A percentile compares a stretch with the other conserved stretches of the same genome.
Evolutionary conservation across 768 basidiomycete species (phyloP).

Genomic region (Multifurca ochricompacta): DNA sequence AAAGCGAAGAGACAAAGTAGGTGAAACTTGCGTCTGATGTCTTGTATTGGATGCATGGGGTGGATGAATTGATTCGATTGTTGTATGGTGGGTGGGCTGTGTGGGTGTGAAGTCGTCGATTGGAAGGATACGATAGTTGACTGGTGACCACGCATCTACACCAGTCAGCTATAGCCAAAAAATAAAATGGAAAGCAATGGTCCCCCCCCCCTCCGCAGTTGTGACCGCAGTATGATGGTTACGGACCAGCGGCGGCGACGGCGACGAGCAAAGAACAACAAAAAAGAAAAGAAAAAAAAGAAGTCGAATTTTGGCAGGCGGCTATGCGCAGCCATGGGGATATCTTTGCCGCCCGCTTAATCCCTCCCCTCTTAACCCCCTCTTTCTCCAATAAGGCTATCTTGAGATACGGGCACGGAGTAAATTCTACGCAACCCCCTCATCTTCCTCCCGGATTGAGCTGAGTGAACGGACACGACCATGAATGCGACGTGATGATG

Average conservation of each 20-base stretch:
- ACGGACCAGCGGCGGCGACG: background rate
- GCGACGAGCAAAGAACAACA: background rate
- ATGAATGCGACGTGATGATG: conserved; percentile 17
- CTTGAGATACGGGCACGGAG: background rate
- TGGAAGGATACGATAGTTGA: conserved; percentile 4
- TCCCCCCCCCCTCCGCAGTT: background rate
- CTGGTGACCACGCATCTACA: conserved; percentile 13
- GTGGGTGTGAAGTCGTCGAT: conserved; percentile 1
- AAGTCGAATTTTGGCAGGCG: conserved; percentile 9
- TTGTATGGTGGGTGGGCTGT: background rate
- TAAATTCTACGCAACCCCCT: conserved; percentile 3
- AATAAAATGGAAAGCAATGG: background rate
- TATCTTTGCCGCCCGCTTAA: conserved; percentile 13
- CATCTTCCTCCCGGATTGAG: conserved; percentile 22
- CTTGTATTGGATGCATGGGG: background rate
- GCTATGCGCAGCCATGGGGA: conserved; percentile 10
- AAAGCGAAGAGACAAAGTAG: background rate
- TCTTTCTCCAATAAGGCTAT: background rate
- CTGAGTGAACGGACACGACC: conserved; percentile 18
- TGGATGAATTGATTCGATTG: background rate
- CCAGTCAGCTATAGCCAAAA: background rate
- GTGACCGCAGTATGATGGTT: too few species aligned
- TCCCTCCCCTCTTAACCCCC: background rate
- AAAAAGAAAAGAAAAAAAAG: background rate
- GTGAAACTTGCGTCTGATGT: background rate